Conservation (phyloP, 331 rosid genomes). For the Arachis monticola region DNA sequence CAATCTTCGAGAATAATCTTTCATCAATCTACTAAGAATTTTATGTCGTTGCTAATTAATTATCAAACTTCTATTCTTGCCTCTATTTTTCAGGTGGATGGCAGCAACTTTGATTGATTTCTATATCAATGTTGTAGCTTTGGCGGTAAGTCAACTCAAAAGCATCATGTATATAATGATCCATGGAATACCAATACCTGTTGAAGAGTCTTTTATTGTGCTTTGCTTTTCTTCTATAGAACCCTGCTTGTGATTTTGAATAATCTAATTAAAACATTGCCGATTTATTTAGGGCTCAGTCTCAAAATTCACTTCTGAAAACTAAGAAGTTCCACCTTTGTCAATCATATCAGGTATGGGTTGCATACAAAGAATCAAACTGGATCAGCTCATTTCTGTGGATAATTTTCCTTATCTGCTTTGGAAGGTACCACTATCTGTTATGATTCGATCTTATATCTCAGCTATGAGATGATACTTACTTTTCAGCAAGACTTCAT, state of each 20-base stretch:
- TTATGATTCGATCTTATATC: conserved; percentile 23
- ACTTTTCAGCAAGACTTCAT: conserved; percentile 28
- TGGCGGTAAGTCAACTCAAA: conserved; percentile 55
- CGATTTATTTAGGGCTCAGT: background rate
- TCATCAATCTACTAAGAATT: background rate
- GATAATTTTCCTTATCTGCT: conserved; percentile 66
- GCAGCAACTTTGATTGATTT: conserved; percentile 76
- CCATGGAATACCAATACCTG: background rate
- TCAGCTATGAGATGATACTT: conserved; percentile 11
- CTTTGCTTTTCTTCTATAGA: too few species aligned
- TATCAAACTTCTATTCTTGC: background rate
- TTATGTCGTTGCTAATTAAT: conserved; percentile 5
- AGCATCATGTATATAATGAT: background rate
- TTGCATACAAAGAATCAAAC: conserved; percentile 76
- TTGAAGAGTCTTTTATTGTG: too few species aligned
- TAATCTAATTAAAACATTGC: conserved; percentile 1
- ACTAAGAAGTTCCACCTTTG: background rate
- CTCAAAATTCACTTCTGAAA: conserved; percentile 2
- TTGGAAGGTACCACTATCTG: conserved; percentile 70
- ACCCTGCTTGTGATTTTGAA: background rate
- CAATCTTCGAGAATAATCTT: too few species aligned
- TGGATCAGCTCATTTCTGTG: conserved; percentile 68
- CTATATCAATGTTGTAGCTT: conserved; percentile 63
- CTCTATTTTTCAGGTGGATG: conserved; percentile 71
- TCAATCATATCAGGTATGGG: conserved; percentile 66